Conservation (phyloP, 305 asterid genomes). For the Stenogyne calaminthoides region DNA sequence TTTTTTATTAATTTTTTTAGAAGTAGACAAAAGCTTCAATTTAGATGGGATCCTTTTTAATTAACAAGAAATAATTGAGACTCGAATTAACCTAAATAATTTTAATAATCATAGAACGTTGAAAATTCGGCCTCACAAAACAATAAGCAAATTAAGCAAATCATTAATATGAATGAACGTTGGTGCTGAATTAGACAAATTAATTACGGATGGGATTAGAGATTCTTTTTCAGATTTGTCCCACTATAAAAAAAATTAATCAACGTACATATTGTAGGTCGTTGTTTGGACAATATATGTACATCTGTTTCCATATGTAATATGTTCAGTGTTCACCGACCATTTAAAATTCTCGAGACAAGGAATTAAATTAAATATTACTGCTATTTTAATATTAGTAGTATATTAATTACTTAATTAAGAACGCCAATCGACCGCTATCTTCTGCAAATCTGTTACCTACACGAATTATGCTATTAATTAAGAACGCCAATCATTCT, state of each 20-base stretch:
- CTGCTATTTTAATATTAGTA: no score
- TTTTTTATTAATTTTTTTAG: no score
- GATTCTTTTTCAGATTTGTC: constrained; percentile 7
- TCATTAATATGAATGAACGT: not conserved
- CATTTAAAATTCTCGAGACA: constrained; percentile 18
- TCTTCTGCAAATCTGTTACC: not conserved
- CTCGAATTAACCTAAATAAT: not conserved
- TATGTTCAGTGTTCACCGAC: constrained; percentile 18
- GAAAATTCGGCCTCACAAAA: not conserved
- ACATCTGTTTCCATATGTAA: not conserved
- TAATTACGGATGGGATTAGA: not conserved
- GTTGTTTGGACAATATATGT: constrained; percentile 22
- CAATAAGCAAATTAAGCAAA: no score
- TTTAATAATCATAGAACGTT: constrained; percentile 1
- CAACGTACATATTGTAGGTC: constrained; percentile 32
- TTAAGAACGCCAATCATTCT: not conserved
- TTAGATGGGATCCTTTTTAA: no score
- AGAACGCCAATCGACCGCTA: constrained; percentile 4
- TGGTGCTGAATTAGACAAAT: constrained; percentile 3
- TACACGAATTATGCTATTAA: not conserved
- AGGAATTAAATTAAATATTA: not conserved
- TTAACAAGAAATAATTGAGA: not conserved
- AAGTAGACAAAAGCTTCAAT: no score
- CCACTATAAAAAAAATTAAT: constrained; percentile 1
- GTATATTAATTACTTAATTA: not conserved